Base-by-base conservation (phyloP, 2,329 filamentous ascomycete genomes). In the Phaeosphaeriaceae sp. region DNA sequence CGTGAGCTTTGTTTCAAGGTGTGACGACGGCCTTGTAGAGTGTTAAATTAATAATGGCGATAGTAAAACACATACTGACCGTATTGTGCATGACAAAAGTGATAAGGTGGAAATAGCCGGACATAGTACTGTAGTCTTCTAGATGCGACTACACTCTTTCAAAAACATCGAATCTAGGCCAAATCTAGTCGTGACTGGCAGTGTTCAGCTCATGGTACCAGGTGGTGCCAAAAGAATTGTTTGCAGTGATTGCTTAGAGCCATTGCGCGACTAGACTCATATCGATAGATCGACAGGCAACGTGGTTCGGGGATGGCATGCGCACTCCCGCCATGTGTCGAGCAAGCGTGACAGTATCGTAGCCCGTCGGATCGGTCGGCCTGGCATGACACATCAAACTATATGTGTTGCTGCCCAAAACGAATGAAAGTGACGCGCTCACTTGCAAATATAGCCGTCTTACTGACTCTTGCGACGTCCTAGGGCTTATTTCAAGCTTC, bases 341-440 rank as follows among this genome's bases (percentile, higher is more conserved):
- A 26, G 23, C 6, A 26, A 26, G 23, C 23, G 23, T 26, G 7
- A 26, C 11, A 26, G 23, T 26, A 26, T 11, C 23, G 6, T 11
- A 26, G 23, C 23, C 23, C 23, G 23, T 11, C 23, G 23, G 23
- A 26, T 26, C 23, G 23, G 23, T 6, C 23, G 7, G 23, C 4
- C 7, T 26, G 23, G 23, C 23, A 26, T 26, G 23, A 11, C 23
- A 26, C 23, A 26, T n/a, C 23, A 6, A 4, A 15, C 13, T 37
- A 23, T 30, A 35, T 46, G 34, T 29, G n/a, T 9, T 33, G 43
- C 43, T 33, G 43, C 28, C 43, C 43, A 29, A 46, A 8, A 21
- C 21, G 26, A 11, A 26, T 39, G 33, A 15, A 13, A 13, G 16
- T 30, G 33, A 11, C 35, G 8, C 16, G 9, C 18, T 13, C 28